Evolutionary conservation across 2,329 filamentous ascomycete genomes (phyloP), one percentile per base, ranked within the genome.

Genomic region (Paraphaeosphaeria sporulosa): DNA sequence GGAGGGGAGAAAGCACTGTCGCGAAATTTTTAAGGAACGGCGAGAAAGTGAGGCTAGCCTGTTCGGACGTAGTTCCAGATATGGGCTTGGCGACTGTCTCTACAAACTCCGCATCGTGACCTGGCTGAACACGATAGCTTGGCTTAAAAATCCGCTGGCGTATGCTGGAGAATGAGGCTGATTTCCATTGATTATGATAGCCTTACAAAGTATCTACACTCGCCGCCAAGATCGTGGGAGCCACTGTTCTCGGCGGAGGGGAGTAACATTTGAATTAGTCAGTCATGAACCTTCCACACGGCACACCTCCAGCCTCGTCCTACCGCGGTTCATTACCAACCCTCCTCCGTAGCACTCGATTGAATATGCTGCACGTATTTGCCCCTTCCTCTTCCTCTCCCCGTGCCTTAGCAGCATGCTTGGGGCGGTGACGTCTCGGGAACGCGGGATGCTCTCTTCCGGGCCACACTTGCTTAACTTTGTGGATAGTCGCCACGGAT

Each of bases 1-100:
- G 65, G 57, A 65, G 46, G 48, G 38, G 62, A 55, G 46, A 43
- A 50, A 32, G 46, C 32, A 36, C 48, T 53, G 56, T 58, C 58
- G 51, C 63, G 66, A 67, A 63, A 65, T 63, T 68, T 71, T 75
- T 69, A 67, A 67, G 19, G 27, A 4, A 34, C 27, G 17, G 32
- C 25, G 38, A 40, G 54, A 10, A 15, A 25, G 15, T 3, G 7
- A 8, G 19, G 27, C 55, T 57, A 60, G 48, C 17, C 27, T 13
- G 2, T 13, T 30, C 2, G 0, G 30, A 17, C 7, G n/a, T 55
- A 57, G 59, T 10, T 49, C 21, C 23, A 19, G 10, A 40, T 23
- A 48, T 3, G 15, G 38, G 3, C 50, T 52, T 54, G 51, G 51
- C 51, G n/a, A n/a, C n/a, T n/a, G n/a, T n/a, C n/a, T n/a, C n/a